These are phyloP conservation scores for Suillus weaverae DNA, from an alignment of 768 basidiomycete species.

Conservation along the genomic window DNA sequence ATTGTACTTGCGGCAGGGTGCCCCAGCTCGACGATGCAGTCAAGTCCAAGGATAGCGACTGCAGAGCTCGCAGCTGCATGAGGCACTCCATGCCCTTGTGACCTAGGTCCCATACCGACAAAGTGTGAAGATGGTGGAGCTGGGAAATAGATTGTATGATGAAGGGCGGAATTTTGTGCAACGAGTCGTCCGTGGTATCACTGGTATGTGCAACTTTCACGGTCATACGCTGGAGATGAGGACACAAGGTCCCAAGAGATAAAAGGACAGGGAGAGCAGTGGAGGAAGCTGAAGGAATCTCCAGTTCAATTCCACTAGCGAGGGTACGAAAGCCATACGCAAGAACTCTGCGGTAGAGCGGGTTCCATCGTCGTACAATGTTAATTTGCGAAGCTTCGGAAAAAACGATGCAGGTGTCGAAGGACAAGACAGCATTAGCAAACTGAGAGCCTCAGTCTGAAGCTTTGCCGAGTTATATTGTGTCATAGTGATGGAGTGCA, in stretches of 20 bases:
- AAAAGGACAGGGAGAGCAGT: neutral
- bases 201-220: neutral
- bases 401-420: slow-evolving; percentile 21
- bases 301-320: slow-evolving; percentile 5
- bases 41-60: neutral
- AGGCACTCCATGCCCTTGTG: neutral
- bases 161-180: neutral
- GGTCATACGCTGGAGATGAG: neutral
- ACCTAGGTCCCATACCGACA: neutral
- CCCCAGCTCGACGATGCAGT: accelerated
- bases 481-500: slow-evolving; percentile 18
- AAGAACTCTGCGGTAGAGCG: slow-evolving; percentile 21
- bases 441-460: neutral
- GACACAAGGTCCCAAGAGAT: neutral
- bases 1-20: too few species aligned
- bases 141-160: neutral
- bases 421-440: slow-evolving; percentile 16
- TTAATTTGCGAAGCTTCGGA: slow-evolving; percentile 20
- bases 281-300: neutral
- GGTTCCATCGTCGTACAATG: slow-evolving; percentile 23
- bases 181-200: too few species aligned
- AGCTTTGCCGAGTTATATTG: neutral
- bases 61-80: neutral
- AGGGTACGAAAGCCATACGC: slow-evolving; percentile 25
- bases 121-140: neutral